Evolutionary conservation across 805 yeast species (phyloP).

Genomic region (Candida peoriensis): DNA sequence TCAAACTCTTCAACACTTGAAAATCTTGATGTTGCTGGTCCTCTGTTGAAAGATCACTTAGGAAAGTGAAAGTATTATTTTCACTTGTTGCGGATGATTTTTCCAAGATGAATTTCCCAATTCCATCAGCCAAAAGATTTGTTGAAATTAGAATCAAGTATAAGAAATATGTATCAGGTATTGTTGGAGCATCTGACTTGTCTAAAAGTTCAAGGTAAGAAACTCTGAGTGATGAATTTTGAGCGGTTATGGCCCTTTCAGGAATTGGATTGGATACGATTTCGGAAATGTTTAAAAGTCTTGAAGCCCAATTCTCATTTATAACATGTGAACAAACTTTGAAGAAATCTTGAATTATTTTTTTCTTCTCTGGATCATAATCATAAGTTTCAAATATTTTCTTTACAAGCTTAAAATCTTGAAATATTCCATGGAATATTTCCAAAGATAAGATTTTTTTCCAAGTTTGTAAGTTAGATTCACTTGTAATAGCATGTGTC

Average conservation of each 20-base stretch:
- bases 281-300: slow-evolving; percentile 29
- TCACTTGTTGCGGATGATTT: slow-evolving; percentile 26
- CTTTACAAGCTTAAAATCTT: slow-evolving; percentile 48
- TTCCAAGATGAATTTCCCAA: slow-evolving; percentile 47
- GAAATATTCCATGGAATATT: slow-evolving; percentile 54
- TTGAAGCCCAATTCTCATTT: slow-evolving; percentile 23
- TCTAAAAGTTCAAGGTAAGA: slow-evolving; percentile 73
- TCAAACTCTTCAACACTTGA: slow-evolving; percentile 22
- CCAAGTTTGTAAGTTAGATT: slow-evolving; percentile 60
- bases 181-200: slow-evolving; percentile 68
- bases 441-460: slow-evolving; percentile 71
- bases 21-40: slow-evolving; percentile 9
- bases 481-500: slow-evolving; percentile 63
- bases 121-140: slow-evolving; percentile 59
- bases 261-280: slow-evolving; percentile 23
- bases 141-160: slow-evolving; percentile 52
- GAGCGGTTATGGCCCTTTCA: slow-evolving; percentile 34
- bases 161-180: slow-evolving; percentile 57
- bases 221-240: slow-evolving; percentile 43
- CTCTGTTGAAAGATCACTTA: slow-evolving; percentile 10
- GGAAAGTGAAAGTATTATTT: slow-evolving; percentile 10
- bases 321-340: slow-evolving; percentile 34
- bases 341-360: slow-evolving; percentile 54
- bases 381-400: slow-evolving; percentile 63
- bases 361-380: slow-evolving; percentile 46